phyloP scores from a whole-genome alignment of 148 eudicot species.

The Nyssa sinensis region DNA sequence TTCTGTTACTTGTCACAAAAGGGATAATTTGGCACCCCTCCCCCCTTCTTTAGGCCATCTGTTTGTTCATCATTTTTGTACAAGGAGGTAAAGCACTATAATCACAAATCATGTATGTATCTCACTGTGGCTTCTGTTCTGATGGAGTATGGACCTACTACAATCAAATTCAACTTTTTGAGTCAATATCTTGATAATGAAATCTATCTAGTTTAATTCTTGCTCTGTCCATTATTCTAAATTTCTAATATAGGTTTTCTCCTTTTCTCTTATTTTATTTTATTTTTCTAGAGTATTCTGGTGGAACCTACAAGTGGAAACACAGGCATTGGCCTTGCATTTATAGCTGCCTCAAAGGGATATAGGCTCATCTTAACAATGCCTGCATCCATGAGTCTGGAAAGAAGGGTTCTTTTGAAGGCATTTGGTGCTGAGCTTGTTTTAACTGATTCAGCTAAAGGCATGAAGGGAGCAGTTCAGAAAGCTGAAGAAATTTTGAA shows the following conservation, averaged over 20 bases:
- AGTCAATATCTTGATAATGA: too few relatives aligned
- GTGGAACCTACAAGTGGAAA: slow-evolving; percentile 99
- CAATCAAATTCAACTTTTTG: background rate
- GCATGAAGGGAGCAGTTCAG: slow-evolving; percentile 94
- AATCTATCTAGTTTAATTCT: background rate
- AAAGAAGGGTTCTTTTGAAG: slow-evolving; percentile 91
- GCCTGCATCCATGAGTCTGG: slow-evolving; percentile 99
- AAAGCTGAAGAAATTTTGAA: slow-evolving; percentile 89
- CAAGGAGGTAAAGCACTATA: too few relatives aligned
- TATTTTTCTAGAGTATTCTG: slow-evolving; percentile 68
- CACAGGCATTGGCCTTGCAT: slow-evolving; percentile 98
- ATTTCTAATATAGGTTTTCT: background rate
- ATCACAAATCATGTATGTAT: too few relatives aligned
- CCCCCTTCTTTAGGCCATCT: too few relatives aligned
- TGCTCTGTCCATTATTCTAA: background rate
- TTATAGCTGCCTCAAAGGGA: slow-evolving; percentile 96
- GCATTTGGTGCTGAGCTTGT: slow-evolving; percentile 98
- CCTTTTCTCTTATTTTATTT: background rate
- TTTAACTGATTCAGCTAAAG: slow-evolving; percentile 87
- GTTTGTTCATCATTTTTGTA: too few relatives aligned
- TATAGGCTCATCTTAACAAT: slow-evolving; percentile 89
- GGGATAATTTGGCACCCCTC: too few relatives aligned
- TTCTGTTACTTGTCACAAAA: too few relatives aligned
- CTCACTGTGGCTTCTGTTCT: too few relatives aligned
- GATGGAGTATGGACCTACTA: too few relatives aligned